Conservation (phyloP, 2,329 filamentous ascomycete genomes). For the Zymoseptoria ardabiliae region DNA sequence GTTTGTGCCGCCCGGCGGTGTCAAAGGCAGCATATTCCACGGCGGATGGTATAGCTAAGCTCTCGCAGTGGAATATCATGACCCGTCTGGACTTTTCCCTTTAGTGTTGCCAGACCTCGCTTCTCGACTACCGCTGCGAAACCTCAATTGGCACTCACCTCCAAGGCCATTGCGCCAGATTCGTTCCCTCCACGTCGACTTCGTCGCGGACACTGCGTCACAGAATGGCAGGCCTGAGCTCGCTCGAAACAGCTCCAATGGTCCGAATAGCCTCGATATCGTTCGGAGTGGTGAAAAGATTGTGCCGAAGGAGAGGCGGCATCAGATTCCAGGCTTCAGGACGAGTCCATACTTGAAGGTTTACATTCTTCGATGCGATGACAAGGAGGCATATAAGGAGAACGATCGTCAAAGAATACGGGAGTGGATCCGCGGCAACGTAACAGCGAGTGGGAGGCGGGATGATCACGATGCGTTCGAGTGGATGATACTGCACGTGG, state of each 20-base stretch:
- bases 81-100: conserved; percentile 82
- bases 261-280: conserved; percentile 38
- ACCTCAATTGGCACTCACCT: conserved; percentile 96
- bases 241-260: conserved; percentile 16
- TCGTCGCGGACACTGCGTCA: conserved; percentile 49
- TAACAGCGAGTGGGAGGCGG: conserved; percentile 58
- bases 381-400: conserved; percentile 87
- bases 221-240: conserved; percentile 17
- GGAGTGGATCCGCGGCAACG: conserved; percentile 83
- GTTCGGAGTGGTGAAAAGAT: conserved; percentile 25
- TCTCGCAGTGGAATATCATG: conserved; percentile 79
- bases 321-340: conserved; percentile 90
- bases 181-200: conserved; percentile 81
- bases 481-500: conserved; percentile 89
- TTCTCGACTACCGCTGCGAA: conserved; percentile 73
- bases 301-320: conserved; percentile 55
- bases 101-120: conserved; percentile 71
- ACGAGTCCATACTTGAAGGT: conserved; percentile 92
- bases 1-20: conserved; percentile 21
- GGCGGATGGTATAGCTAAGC: conserved; percentile 6
- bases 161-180: conserved; percentile 87
- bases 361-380: conserved; percentile 83
- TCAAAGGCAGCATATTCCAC: conserved; percentile 1
- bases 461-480: conserved; percentile 96
- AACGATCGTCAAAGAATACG: conserved; percentile 69